Evolutionary conservation across 495 filamentous ascomycete genomes (phyloP), one percentile per base, ranked within the genome.

Genomic region (Aspergillus steynii): DNA sequence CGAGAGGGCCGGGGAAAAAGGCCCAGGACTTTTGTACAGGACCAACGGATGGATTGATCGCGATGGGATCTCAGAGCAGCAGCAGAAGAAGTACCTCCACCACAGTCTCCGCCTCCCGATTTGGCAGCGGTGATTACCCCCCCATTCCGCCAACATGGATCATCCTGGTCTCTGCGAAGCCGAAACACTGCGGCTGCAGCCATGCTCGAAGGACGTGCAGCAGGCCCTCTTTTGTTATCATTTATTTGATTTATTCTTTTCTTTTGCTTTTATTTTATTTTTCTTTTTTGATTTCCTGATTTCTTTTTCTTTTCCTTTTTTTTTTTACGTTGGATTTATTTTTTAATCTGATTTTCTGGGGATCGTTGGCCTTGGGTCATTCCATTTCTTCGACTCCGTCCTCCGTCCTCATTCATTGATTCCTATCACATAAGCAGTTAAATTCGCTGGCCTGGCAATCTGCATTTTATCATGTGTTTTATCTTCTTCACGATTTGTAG

Each of bases 101-200:
- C 34, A 9, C 47, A 53, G 42, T 55, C 32, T 28, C 28, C 46
- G 47, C 50, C 49, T 61, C 61, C 61, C 61, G 48, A 62, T 64
- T 64, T 58, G 61, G 61, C 48, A 56, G 50, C 9, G 4, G 48
- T 48, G 51, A 51, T 31, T 29, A 27, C 42, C 29, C 25, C 45
- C 27, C 20, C 31, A 55, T 53, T 50, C 67, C 65, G 60, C 46
- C 42, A 64, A 53, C 69, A 72, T 70, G 75, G 72, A 73, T 77
- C 61, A 78, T 76, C 74, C 75, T 64, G 68, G 55, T 42, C 61
- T 60, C 65, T 68, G 49, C 65, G 60, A 58, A 71, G 66, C 65
- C 70, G 64, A 70, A 70, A 70, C 67, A 56, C 58, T 57, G 54
- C 60, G 47, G 54, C 55, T 65, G 62, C 62, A 64, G 57, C 59